phyloP scores from a whole-genome alignment of 768 basidiomycete genomes.

The Serendipita sp. region DNA sequence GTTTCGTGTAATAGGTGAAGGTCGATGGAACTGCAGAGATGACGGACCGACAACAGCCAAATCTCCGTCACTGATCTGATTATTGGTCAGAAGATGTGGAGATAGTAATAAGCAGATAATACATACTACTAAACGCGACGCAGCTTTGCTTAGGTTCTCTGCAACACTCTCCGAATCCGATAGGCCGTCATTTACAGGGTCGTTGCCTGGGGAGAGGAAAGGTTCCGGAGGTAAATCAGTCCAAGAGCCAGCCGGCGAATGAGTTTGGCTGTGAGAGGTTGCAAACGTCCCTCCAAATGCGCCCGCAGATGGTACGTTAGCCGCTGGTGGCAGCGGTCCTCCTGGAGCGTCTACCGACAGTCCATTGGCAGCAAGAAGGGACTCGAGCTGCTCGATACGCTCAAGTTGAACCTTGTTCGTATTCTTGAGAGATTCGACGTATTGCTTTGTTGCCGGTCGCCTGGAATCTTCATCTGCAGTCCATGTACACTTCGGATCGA shows the following conservation, averaged over 20 bases:
- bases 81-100: neutral
- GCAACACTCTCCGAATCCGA: conserved; percentile 1
- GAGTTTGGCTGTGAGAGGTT: neutral
- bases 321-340: neutral
- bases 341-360: neutral
- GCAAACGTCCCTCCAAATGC: neutral
- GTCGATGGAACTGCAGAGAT: conserved; percentile 2
- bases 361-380: neutral
- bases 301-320: neutral
- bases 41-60: neutral
- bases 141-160: neutral
- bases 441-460: conserved; percentile 7
- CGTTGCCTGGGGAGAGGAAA: neutral
- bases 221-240: neutral
- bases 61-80: conserved; percentile 3
- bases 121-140: conserved; percentile 2
- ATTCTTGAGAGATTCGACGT: conserved; percentile 6
- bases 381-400: neutral
- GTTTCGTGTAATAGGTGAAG: conserved; percentile 1
- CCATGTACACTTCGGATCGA: conserved; percentile 5
- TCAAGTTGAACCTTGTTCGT: neutral
- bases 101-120: neutral
- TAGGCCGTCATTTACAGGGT: neutral
- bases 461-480: conserved; percentile 8
- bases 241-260: neutral